Evolutionary conservation across 208 protist genomes (phyloP).

Genomic region (Trichomonas vaginalis): DNA sequence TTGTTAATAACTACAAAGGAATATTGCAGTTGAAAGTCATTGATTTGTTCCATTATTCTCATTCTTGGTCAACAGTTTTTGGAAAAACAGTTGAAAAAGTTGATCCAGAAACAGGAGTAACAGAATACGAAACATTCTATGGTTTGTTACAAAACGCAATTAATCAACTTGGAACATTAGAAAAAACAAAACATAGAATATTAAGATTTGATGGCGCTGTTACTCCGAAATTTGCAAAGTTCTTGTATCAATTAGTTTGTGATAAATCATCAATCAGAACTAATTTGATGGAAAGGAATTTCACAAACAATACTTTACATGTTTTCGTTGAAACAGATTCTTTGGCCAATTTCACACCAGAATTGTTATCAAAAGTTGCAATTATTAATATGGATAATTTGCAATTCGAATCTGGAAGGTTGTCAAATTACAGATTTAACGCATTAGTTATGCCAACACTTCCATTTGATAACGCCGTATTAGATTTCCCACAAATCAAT

Average conservation of each 20-base stretch:
- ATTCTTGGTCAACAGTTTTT: not conserved
- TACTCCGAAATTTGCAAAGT: not conserved
- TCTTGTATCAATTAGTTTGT: not conserved
- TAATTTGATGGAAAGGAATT: not conserved
- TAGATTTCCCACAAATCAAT: not conserved
- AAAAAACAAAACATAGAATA: not conserved
- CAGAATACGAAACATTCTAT: not conserved
- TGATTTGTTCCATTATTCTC: not conserved
- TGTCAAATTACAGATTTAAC: not conserved
- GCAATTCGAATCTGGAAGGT: not conserved
- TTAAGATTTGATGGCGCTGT: not conserved
- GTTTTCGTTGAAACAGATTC: not conserved
- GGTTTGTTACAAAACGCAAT: not conserved
- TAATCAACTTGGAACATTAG: not conserved
- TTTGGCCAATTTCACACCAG: not conserved
- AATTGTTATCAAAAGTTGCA: not conserved
- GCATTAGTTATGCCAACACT: not conserved
- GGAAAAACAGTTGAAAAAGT: not conserved
- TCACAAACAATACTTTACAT: not conserved
- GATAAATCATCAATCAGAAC: not conserved
- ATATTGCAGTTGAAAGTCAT: not conserved
- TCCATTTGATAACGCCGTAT: not conserved
- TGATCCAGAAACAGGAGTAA: not conserved
- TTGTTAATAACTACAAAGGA: not conserved
- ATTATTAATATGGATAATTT: not conserved